Evolutionary conservation across 306 rosid species (phyloP).

Genomic region (Potentilla sterilis): DNA sequence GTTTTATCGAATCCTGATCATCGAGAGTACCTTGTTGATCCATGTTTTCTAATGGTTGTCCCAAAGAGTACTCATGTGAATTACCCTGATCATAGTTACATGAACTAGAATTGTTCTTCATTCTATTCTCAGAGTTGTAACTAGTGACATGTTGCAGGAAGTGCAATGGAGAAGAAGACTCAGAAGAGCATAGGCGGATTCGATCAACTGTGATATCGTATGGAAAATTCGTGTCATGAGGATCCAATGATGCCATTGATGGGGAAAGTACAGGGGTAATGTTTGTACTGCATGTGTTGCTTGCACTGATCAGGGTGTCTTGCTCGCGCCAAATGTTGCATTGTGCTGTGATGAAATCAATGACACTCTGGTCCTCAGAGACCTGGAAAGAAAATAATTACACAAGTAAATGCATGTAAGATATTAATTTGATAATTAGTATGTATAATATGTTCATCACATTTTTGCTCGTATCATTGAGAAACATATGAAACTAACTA

Average conservation of each 20-base stretch:
- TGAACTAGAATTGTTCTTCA: slow-evolving; percentile 17
- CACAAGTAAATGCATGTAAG: not conserved
- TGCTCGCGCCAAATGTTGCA: slow-evolving; percentile 49
- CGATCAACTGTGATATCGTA: slow-evolving; percentile 44
- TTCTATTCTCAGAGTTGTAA: slow-evolving; percentile 40
- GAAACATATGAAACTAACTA: not conserved
- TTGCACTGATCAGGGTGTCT: slow-evolving; percentile 37
- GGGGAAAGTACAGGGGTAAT: slow-evolving; percentile 6
- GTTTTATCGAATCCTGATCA: slow-evolving; percentile 50
- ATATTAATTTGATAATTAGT: not conserved
- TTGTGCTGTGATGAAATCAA: slow-evolving; percentile 59
- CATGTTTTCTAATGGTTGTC: slow-evolving; percentile 35
- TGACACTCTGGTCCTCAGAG: slow-evolving; percentile 61
- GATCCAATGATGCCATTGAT: slow-evolving; percentile 42
- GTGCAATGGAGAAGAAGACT: slow-evolving; percentile 55
- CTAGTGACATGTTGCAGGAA: slow-evolving; percentile 55
- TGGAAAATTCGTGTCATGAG: slow-evolving; percentile 37
- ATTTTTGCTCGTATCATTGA: not conserved
- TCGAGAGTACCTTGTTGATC: slow-evolving; percentile 44
- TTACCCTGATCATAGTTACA: not conserved
- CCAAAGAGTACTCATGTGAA: slow-evolving; percentile 49
- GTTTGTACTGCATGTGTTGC: slow-evolving; percentile 19
- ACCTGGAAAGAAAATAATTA: slow-evolving; percentile 41
- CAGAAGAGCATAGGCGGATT: slow-evolving; percentile 27
- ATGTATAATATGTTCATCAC: not conserved